These are phyloP conservation scores for Picochlorum sp. DNA, from an alignment of 139 green algal species.

Conservation along the genomic window DNA sequence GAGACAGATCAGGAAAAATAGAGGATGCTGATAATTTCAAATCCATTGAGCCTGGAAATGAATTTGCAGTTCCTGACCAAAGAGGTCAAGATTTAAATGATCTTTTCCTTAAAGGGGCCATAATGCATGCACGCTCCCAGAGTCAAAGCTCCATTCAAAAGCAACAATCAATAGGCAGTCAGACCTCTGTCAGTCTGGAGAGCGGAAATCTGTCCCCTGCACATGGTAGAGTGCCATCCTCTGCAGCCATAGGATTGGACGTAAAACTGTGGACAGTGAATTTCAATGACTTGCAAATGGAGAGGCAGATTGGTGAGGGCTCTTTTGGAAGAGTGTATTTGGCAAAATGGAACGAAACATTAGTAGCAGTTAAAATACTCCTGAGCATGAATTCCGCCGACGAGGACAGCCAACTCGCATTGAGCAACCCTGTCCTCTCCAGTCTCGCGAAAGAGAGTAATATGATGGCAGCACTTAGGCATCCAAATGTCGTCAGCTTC, in stretches of 20 bases:
- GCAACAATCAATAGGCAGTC: not conserved
- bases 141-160: not conserved
- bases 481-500: constrained; percentile 53
- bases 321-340: constrained; percentile 57
- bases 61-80: not conserved
- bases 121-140: not conserved
- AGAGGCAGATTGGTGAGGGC: constrained; percentile 51
- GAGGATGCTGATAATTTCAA: not conserved
- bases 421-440: constrained; percentile 16
- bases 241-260: constrained; percentile 10
- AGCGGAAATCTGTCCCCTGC: not conserved
- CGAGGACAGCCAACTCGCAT: constrained; percentile 13
- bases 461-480: constrained; percentile 43
- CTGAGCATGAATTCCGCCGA: not conserved
- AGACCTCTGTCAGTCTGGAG: not conserved
- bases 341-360: constrained; percentile 51
- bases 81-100: not conserved
- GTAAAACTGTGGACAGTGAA: constrained; percentile 22
- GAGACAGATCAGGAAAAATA: not conserved
- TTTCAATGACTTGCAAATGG: constrained; percentile 32
- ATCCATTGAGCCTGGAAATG: not conserved
- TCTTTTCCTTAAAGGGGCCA: not conserved
- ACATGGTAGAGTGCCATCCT: not conserved
- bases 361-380: constrained; percentile 52
- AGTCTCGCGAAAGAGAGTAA: constrained; percentile 33